Conservation (phyloP, 2,329 filamentous ascomycete genomes). For the Fusarium bulbicola region DNA sequence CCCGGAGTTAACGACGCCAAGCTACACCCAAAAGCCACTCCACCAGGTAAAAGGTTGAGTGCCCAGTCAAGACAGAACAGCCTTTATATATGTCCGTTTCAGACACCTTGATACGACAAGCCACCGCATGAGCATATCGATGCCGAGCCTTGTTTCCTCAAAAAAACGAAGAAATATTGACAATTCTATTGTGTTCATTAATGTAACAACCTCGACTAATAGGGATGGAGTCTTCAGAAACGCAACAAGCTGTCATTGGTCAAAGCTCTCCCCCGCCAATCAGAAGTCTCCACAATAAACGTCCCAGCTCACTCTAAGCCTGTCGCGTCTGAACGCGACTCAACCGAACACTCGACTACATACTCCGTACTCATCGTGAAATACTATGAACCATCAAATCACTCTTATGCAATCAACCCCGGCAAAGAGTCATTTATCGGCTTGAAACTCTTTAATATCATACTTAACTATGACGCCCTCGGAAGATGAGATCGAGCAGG, state of each 20-base stretch:
- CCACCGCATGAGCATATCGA: background rate
- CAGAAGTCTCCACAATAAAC: slow-evolving; percentile 19
- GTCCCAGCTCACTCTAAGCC: slow-evolving; percentile 9
- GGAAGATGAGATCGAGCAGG: slow-evolving; percentile 54
- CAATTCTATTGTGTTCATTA: background rate
- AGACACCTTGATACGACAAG: background rate
- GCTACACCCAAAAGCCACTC: slow-evolving; percentile 17
- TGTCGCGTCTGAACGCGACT: slow-evolving; percentile 36
- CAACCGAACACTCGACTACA: slow-evolving; percentile 15
- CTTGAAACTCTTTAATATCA: background rate
- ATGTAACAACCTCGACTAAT: background rate
- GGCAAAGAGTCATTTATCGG: background rate
- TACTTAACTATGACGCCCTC: slow-evolving; percentile 52
- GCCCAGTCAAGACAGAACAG: background rate
- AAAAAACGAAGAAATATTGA: background rate
- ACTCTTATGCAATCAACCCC: background rate
- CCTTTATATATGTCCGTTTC: background rate
- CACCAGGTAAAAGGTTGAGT: background rate
- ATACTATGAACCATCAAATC: background rate
- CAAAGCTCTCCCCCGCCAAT: slow-evolving; percentile 26
- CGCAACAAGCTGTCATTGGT: slow-evolving; percentile 28
- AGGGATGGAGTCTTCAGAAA: slow-evolving; percentile 1
- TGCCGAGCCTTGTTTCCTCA: background rate
- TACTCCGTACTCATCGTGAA: background rate
- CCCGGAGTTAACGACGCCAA: slow-evolving; percentile 15